Base-by-base conservation (phyloP, 2,329 filamentous ascomycete genomes). In the Didymosphaeria variabile region DNA sequence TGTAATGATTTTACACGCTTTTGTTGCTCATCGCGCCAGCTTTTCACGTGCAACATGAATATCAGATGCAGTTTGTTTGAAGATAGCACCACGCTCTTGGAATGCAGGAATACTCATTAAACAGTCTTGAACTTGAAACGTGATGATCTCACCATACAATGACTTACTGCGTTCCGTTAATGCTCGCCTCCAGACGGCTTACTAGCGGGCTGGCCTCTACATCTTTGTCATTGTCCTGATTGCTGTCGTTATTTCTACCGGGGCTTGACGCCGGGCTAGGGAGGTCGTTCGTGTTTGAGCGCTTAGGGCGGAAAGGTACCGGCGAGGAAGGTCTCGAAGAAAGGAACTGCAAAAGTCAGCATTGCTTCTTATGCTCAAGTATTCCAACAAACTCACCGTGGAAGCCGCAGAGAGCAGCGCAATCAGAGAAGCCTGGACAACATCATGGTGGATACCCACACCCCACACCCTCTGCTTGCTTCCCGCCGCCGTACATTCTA, bases 381-480 rank as follows among this genome's bases (percentile, higher is more conserved):
- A 57, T 32, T 40, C 23, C 26, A 51, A 45, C 34, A n/a, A 21
- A 73, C 91, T 87, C 83, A 96, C 93, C 73, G 91, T 94, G 77
- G 89, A 92, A 57, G 94, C 93, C 53, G 93, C 94, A 69, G 90
- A 91, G 76, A 97, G 83, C 68, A 97, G 83, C 60, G 94, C 94
- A 76, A 93, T 91, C 73, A 97, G 86, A 78, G 90, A 94, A 71
- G 92, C 93, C 79, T 96, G 92, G 21, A 96, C 92, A 62, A 96
- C 92, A 82, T 97, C 94, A 77, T 94, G 90, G 77, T 97, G 92
- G 69, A 97, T 92, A 36, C 92, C 93, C 7, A 97, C 91, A 69
- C 93, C 93, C 93, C 93, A 97, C 2, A 97, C 90, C 72, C 87
- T 90, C 71, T 92, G 84, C 57, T 86, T 86, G 64, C 85, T 90